Conservation (phyloP, 345 rosid species). For the rapeseed (Brassica napus) region Da-Ae NC_063441.1:15920001-15920500, state of each 20-base stretch:
- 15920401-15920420: conserved; percentile 38
- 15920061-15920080: background rate
- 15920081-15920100: conserved; percentile 48
- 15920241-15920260: conserved; percentile 12
- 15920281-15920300: conserved; percentile 17
- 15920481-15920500: conserved; percentile 9
- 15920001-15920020: conserved; percentile 66
- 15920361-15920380: conserved; percentile 45
- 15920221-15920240: conserved; percentile 18
- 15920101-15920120: conserved; percentile 55
- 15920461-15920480: conserved; percentile 36
- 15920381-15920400: conserved; percentile 37
- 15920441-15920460: conserved; percentile 22
- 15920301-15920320: conserved; percentile 19
- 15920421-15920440: conserved; percentile 40
- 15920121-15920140: conserved; percentile 73
- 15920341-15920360: conserved; percentile 49
- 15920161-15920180: conserved; percentile 64
- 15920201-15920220: conserved; percentile 32
- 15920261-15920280: conserved; percentile 32
- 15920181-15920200: conserved; percentile 63
- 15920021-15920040: conserved; percentile 1
- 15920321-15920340: conserved; percentile 34
- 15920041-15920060: background rate
- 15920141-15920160: conserved; percentile 87